Percentiles rank a stretch among this genome's conserved stretches.
Evolutionary conservation across 495 filamentous ascomycete species (phyloP).

Genomic region (Aspergillus panamensis): DNA sequence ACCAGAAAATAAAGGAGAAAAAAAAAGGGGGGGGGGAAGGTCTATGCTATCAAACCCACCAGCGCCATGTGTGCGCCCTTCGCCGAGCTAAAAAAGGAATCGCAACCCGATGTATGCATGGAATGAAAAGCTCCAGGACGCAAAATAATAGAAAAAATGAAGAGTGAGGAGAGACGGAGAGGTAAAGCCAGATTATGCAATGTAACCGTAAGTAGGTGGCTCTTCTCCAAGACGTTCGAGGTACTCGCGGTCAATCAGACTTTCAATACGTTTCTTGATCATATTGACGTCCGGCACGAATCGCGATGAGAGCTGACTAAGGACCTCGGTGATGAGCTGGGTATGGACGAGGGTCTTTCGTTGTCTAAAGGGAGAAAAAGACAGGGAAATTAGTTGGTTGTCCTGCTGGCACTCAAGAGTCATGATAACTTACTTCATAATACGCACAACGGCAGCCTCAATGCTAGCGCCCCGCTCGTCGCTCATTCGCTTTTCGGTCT

Average conservation of each 20-base stretch:
- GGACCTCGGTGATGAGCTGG: conserved; percentile 78
- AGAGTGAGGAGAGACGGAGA: not conserved
- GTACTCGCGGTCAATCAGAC: conserved; percentile 88
- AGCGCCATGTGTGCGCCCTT: not conserved
- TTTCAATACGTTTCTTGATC: conserved; percentile 93
- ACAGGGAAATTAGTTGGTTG: conserved; percentile 3
- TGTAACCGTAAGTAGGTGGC: conserved; percentile 69
- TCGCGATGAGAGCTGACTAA: conserved; percentile 69
- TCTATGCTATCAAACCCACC: not conserved
- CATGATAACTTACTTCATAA: conserved; percentile 82
- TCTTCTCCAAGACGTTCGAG: conserved; percentile 80
- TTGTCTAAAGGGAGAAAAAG: conserved; percentile 56
- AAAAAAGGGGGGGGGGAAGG: not conserved
- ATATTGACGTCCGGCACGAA: conserved; percentile 89
- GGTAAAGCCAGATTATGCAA: conserved; percentile 49
- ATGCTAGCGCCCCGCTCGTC: conserved; percentile 72
- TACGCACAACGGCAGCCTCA: conserved; percentile 87
- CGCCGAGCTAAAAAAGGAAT: not conserved
- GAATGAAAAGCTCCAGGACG: not conserved
- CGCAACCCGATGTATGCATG: not conserved
- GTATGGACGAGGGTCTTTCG: conserved; percentile 80
- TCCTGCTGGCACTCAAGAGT: not conserved
- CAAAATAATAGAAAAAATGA: not conserved
- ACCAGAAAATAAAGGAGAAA: not conserved
- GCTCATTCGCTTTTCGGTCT: conserved; percentile 85